Evolutionary conservation across 2,329 filamentous ascomycete genomes (phyloP), one percentile per base, ranked within the genome.

Genomic region (Beauveria bassiana): DNA sequence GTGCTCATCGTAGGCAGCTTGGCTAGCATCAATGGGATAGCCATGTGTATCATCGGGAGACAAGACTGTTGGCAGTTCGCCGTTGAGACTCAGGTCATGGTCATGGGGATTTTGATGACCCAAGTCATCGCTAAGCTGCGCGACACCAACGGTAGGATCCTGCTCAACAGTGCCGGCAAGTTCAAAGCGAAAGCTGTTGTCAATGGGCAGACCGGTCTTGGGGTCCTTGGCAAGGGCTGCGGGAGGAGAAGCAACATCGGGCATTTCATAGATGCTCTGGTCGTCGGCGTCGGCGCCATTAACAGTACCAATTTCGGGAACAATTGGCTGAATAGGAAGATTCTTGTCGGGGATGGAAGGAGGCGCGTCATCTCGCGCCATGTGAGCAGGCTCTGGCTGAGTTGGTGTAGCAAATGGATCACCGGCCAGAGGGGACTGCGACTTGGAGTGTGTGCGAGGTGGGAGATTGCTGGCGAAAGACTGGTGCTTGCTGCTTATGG

Each of bases 401-500:
- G 67, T 69, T 26, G 72, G 75, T 4, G 73, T 73, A 12, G 67
- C 70, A 59, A 74, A 78, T 6, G 72, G 75, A 60, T 77, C 69
- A 10, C 65, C 57, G 26, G 62, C 40, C 18, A 55, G 52, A 45
- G 74, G 72, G 28, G 75, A 77, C 65, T 74, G 75, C 20, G 78
- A 77, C 20, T 80, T 67, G 0, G 81, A 83, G 64, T 78, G 79
- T 61, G 68, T 68, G 50, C 72, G 72, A 49, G 70, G 67, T 7
- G 70, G 72, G 6, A 71, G 69, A 64, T 65, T 70, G 10, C 68
- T 71, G 62, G 64, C 66, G 60, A 64, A 65, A 9, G 72, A 75
- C 55, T 65, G 66, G 43, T 68, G 70, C 62, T 74, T 77, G 64
- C 69, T 74, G 66, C 68, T 75, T 3, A 75, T 76, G 0, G 81